Percentiles rank a stretch among this genome's conserved stretches.
These are phyloP conservation scores for Thalassiosira exigua DNA, from an alignment of 352 stramenopile genomes.

Conservation along the genomic window DNA sequence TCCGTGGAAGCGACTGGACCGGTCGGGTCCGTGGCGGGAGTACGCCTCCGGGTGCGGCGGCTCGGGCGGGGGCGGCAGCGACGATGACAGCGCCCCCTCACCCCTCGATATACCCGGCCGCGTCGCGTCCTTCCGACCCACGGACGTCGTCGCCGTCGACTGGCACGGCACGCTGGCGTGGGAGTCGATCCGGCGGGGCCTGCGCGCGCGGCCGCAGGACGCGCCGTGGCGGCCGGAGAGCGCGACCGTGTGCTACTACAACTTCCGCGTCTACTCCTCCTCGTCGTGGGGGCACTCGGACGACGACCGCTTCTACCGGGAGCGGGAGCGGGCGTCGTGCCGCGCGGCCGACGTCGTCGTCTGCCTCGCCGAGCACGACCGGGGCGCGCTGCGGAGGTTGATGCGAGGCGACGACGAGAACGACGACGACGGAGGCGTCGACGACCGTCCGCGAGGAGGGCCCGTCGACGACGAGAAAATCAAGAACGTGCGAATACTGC, in stretches of 20 bases:
- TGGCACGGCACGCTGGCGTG: slow-evolving; percentile 49
- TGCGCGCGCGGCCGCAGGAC: background rate
- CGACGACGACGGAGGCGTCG: background rate
- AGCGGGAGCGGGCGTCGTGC: slow-evolving; percentile 49
- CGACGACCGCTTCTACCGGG: slow-evolving; percentile 50
- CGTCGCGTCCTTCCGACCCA: slow-evolving; percentile 18
- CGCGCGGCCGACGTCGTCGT: slow-evolving; percentile 41
- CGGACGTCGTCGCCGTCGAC: slow-evolving; percentile 42
- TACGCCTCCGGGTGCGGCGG: slow-evolving; percentile 10
- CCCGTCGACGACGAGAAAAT: slow-evolving; percentile 14
- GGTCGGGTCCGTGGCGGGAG: slow-evolving; percentile 35
- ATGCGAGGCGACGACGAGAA: slow-evolving; percentile 7
- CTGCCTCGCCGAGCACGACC: slow-evolving; percentile 51
- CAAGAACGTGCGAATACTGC: too few species aligned
- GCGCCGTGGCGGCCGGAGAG: too few species aligned
- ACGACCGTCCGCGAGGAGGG: background rate
- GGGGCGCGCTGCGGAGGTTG: slow-evolving; percentile 18
- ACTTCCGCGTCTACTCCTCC: slow-evolving; percentile 64
- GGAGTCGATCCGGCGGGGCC: slow-evolving; percentile 20
- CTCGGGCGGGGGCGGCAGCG: too few species aligned
- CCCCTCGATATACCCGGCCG: background rate
- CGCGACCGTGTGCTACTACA: slow-evolving; percentile 62
- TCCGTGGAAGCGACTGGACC: slow-evolving; percentile 35
- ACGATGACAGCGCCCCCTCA: background rate
- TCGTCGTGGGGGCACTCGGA: background rate